Evolutionary conservation across 2,329 filamentous ascomycete genomes (phyloP), one percentile per base, ranked within the genome.

Genomic region (Hypoxylon sp.): DNA sequence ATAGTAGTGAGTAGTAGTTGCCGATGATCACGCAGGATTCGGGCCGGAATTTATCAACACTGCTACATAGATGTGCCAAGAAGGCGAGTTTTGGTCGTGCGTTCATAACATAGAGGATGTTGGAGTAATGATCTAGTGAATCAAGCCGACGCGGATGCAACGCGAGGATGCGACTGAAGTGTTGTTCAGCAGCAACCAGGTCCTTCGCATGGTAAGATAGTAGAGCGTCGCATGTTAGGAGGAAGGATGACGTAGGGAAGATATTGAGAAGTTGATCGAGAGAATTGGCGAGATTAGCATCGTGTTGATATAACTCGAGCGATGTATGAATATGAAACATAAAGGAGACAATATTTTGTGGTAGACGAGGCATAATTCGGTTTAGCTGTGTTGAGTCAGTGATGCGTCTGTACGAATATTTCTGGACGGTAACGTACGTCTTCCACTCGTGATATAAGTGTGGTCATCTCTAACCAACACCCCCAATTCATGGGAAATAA

Each of bases 21-120:
- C 95, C 95, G 22, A 98, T 90, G 0, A 98, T 94, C 56, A 96
- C 96, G 74, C 95, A 98, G 0, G 95, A 97, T 77, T 99, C 95
- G 0, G 95, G 94, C 0, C 95, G 90, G 78, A 99, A 99, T 73
- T 94, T 97, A 82, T 99, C 95, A 6, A 95, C 92, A 49, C 89
- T 90, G 1, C 92, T 94, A 71, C 95, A 96, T 10, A 97, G 83
- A 72, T 97, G 94, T 0, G 95, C 95, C 20, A 99, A 79, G 71
- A 97, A 97, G 0, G 94, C 94, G 20, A 99, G 84, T 74, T 97
- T 97, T 0, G 95, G 93, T 8, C 94, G 86, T 64, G 91, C 84
- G 44, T 91, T 91, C 82, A 98, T 90, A 28, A 99, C 94, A 75
- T 97, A 98, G 13, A 99, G 86, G 19, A 98, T 97, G 73, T 99